Evolutionary conservation across 352 stramenopile species (phyloP), one percentile per base, ranked within the genome.

Genomic region (Bremia lactucae): DNA sequence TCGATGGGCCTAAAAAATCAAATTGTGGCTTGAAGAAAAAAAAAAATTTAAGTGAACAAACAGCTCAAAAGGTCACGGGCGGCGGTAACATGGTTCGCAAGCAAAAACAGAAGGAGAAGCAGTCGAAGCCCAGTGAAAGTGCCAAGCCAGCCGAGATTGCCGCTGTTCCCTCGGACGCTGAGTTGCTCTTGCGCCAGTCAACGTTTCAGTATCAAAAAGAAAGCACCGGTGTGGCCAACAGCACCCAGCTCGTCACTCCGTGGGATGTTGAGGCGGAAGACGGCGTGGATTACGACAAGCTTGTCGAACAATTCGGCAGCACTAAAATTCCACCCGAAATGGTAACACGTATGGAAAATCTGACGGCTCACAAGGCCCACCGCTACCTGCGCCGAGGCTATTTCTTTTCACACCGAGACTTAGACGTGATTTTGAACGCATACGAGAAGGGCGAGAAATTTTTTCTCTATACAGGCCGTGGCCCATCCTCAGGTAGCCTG

Each of bases 381-480:
- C 91, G 94, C 3, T 99, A 98, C 62, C 68, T 99, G 49, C 80
- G 96, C 52, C 87, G 97, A 20, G 91, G 95, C 8, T 97, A 99
- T 52, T 99, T 99, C 63, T 99, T 99, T 64, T 98, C 91, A 31
- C 97, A 99, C 77, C 92, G 97, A 22, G 97, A 99, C 60, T 69
- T 99, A 42, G 81, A 95, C 42, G 72, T 94, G 52, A 80, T 99
- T 34, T 72, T 98, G 33, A 89, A 98, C 39, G 72, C 83, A 11
- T 98, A 98, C 52, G 91, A 97, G 57, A 88, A 91, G 42, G 93
- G 93, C 19, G 80, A 96, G 46, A 97, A 96, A 50, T 98, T 99
- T 52, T 99, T 98, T 61, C 52, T 99, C 20, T 99, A 99, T 82
- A 99, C 97, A 21, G 97, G 97, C 16, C 88, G 96, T 38, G 97